Evolutionary conservation across 805 yeast genomes (phyloP).

Genomic region (Ogataea kodamae): DNA sequence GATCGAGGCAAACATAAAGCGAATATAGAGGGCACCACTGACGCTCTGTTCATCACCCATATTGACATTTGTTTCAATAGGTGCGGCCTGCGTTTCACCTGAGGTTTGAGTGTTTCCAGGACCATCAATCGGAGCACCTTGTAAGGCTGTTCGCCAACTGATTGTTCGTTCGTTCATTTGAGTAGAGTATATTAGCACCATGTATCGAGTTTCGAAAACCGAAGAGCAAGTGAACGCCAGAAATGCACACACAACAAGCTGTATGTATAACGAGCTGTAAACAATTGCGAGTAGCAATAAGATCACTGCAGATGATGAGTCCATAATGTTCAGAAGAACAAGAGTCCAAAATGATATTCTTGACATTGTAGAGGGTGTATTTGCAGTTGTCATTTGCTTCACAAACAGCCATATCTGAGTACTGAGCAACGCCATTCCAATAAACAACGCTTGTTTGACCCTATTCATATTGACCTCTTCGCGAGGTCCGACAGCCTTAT

Average conservation of each 20-base stretch:
- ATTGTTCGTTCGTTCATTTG: slow-evolving; percentile 71
- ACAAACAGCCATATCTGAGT: slow-evolving; percentile 56
- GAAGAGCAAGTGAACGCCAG: slow-evolving; percentile 66
- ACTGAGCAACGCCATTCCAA: slow-evolving; percentile 44
- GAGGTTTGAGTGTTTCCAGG: slow-evolving; percentile 21
- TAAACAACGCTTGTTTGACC: slow-evolving; percentile 40
- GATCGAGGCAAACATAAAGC: slow-evolving; percentile 53
- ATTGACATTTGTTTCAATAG: slow-evolving; percentile 16
- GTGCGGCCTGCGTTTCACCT: slow-evolving; percentile 3
- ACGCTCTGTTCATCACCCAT: slow-evolving; percentile 51
- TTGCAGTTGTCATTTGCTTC: slow-evolving; percentile 65
- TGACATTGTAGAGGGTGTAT: slow-evolving; percentile 78
- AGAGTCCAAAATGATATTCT: slow-evolving; percentile 69
- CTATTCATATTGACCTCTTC: slow-evolving; percentile 42
- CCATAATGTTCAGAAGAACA: slow-evolving; percentile 60
- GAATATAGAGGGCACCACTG: slow-evolving; percentile 53
- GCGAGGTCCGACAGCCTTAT: slow-evolving; percentile 49
- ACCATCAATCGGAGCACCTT: slow-evolving; percentile 53
- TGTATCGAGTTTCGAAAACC: slow-evolving; percentile 71
- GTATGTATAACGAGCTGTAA: slow-evolving; percentile 54
- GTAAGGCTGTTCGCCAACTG: slow-evolving; percentile 61
- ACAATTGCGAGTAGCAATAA: slow-evolving; percentile 58
- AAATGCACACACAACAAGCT: slow-evolving; percentile 67
- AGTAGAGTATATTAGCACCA: slow-evolving; percentile 61
- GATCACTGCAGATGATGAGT: slow-evolving; percentile 64